phyloP scores from a whole-genome alignment of 208 protist species.

The Leishmania arabica region DNA sequence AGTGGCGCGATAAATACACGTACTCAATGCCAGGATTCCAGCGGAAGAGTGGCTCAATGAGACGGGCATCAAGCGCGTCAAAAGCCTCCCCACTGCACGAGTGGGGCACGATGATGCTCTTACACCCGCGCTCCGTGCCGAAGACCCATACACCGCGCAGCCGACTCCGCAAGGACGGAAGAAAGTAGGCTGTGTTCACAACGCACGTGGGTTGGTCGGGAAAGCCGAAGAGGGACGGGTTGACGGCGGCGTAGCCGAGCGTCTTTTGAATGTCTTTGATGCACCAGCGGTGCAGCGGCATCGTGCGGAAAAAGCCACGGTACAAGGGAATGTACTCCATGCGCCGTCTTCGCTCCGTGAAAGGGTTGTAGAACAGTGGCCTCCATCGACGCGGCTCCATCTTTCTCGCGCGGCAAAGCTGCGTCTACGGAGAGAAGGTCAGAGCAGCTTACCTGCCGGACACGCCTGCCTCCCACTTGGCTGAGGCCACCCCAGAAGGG shows the following conservation, averaged over 20 bases:
- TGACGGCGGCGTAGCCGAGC: constrained; percentile 73
- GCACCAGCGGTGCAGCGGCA: constrained; percentile 85
- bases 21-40: constrained; percentile 90
- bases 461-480: neutral
- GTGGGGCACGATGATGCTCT: constrained; percentile 80
- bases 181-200: constrained; percentile 88
- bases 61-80: constrained; percentile 77
- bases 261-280: constrained; percentile 69
- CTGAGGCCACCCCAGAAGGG: neutral
- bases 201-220: constrained; percentile 84
- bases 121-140: constrained; percentile 85
- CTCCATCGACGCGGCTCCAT: constrained; percentile 86
- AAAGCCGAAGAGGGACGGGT: constrained; percentile 89
- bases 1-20: constrained; percentile 84
- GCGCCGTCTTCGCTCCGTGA: constrained; percentile 56
- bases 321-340: constrained; percentile 66
- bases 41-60: constrained; percentile 84
- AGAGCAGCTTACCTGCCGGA: neutral
- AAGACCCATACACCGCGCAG: constrained; percentile 78
- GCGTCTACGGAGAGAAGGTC: neutral
- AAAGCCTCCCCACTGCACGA: constrained; percentile 76
- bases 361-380: constrained; percentile 86
- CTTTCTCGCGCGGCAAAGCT: neutral
- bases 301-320: constrained; percentile 80
- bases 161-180: constrained; percentile 75